Percentiles rank a stretch among this genome's conserved stretches.
Evolutionary conservation across 2,329 filamentous ascomycete species (phyloP).

Genomic region (Aspergillus glaucus): DNA sequence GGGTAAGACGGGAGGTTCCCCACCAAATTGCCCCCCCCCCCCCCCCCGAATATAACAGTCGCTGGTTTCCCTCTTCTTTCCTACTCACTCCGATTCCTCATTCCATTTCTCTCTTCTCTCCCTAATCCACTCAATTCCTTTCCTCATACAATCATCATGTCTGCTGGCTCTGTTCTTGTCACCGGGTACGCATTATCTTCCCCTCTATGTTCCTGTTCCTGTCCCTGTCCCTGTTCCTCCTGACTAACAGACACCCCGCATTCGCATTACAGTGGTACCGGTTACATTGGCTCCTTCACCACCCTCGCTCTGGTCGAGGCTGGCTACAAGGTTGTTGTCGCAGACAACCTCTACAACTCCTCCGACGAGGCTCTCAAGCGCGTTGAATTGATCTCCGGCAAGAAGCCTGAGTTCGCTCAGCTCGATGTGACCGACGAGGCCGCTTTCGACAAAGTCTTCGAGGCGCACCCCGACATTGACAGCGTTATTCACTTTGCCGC

Average conservation of each 20-base stretch:
- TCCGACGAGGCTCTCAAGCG: slow-evolving; percentile 86
- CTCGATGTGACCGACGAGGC: slow-evolving; percentile 82
- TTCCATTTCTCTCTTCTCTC: slow-evolving; percentile 1
- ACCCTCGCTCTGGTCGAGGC: slow-evolving; percentile 84
- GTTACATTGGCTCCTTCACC: slow-evolving; percentile 99
- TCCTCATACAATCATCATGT: slow-evolving; percentile 47
- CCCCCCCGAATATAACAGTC: not conserved
- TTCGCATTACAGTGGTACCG: slow-evolving; percentile 66
- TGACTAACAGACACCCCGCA: slow-evolving; percentile 15
- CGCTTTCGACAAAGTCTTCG: slow-evolving; percentile 78
- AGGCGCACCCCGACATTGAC: slow-evolving; percentile 85
- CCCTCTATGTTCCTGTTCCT: slow-evolving; percentile 7
- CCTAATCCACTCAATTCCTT: slow-evolving; percentile 2
- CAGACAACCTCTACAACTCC: slow-evolving; percentile 97
- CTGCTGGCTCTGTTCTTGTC: slow-evolving; percentile 80
- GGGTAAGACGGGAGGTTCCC: not conserved
- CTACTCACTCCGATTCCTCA: slow-evolving; percentile 1
- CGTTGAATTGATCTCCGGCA: slow-evolving; percentile 88
- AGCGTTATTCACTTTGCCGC: slow-evolving; percentile 98
- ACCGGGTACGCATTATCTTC: slow-evolving; percentile 59
- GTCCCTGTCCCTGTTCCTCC: not conserved
- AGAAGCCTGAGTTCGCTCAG: slow-evolving; percentile 77
- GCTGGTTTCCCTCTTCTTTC: slow-evolving; percentile 2
- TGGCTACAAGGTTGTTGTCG: slow-evolving; percentile 92
- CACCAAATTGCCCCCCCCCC: not conserved